Evolutionary conservation across 768 basidiomycete species (phyloP).

Genomic region (Cyclocybe aegerita): DNA sequence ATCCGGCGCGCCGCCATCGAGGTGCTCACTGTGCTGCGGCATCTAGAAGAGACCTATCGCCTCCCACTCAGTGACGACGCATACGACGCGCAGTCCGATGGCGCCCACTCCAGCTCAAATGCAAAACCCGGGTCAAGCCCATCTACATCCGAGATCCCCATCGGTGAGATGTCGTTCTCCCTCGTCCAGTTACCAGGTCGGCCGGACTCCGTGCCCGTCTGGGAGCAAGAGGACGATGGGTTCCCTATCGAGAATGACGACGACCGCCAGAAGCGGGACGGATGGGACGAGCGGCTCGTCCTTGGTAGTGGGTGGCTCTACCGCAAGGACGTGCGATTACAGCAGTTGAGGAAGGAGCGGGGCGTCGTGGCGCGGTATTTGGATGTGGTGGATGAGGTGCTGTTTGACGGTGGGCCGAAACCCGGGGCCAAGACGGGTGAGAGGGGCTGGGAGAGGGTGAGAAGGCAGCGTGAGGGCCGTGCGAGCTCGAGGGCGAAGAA

Average conservation of each 20-base stretch:
- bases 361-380: constrained; percentile 59
- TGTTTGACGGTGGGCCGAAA: constrained; percentile 63
- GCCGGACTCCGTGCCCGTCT: constrained; percentile 67
- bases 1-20: constrained; percentile 82
- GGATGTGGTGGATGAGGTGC: constrained; percentile 75
- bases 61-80: constrained; percentile 77
- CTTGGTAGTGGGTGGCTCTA: constrained; percentile 85
- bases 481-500: constrained; percentile 43
- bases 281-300: constrained; percentile 81
- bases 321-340: constrained; percentile 57
- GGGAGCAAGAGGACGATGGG: constrained; percentile 71
- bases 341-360: constrained; percentile 57
- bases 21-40: constrained; percentile 75
- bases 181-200: constrained; percentile 69
- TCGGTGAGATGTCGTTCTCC: constrained; percentile 54
- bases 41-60: constrained; percentile 77
- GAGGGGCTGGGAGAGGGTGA: constrained; percentile 45
- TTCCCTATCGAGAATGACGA: constrained; percentile 37
- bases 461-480: constrained; percentile 44
- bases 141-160: constrained; percentile 47
- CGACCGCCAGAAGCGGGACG: constrained; percentile 61
- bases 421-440: constrained; percentile 51
- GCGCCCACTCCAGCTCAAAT: constrained; percentile 37
- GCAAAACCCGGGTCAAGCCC: constrained; percentile 17
- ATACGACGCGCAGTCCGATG: constrained; percentile 81